Base-by-base conservation (phyloP, 1,139 yeast genomes). In the Candida sanyaensis region DNA sequence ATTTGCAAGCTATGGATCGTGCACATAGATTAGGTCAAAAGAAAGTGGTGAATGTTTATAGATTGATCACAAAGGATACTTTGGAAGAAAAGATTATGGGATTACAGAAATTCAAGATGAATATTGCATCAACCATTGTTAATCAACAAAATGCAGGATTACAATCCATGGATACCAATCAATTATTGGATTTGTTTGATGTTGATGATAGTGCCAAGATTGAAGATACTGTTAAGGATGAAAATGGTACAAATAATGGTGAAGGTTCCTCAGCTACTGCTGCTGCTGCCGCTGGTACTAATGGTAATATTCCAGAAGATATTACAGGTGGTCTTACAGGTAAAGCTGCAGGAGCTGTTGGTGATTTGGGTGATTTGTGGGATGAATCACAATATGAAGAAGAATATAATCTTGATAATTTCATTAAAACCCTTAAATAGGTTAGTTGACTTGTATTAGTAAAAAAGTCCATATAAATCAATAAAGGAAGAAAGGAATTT, bases 71-170 rank as follows among this genome's bases (percentile, higher is more conserved):
- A 7, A 86, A 91, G 62, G 86, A 89, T 59, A 93, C 99, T 0
- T 75, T 95, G 55, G 99, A 95, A 65, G 99, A 93, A 63, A 92
- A 95, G 69, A 95, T 95, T 54, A 95, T 95, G 99, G 98, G 99
- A 37, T 76, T 95, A 57, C 99, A 95, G 62, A 90, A 90, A 66
- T 95, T 95, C 81, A 95, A 95, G 71, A 86, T 95, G 87, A 93
- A 92, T 64, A 90, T 95, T 62, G 99, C 99, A 0, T 88, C 96
- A 0, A 89, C 97, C 0, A 89, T 95, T 59, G 96, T 95, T 47
- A 92, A 92, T 63, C 99, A 95, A 66, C 99, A 95, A 64, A 95
- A 95, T 65, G 81, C 96, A 9, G 99, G 98, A 0, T 77, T 95
- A 56, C 82, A 90, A 5, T 89, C 97, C 0, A 95, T 95, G 99